phyloP scores from a whole-genome alignment of 2,329 filamentous ascomycete species.

The Biscogniauxia marginata region DNA sequence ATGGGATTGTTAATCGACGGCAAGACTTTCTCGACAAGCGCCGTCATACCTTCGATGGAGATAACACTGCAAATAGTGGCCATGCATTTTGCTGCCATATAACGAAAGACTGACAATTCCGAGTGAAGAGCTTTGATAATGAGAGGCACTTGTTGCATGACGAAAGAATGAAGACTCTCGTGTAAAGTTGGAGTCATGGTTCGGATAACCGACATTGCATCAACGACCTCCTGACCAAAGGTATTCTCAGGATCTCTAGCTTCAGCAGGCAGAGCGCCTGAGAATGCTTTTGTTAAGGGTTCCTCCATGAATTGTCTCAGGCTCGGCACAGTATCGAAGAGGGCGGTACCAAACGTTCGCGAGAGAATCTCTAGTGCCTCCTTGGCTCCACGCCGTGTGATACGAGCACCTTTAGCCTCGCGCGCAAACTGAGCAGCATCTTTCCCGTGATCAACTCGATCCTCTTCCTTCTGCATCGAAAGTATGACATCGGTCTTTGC shows the following conservation, averaged over 20 bases:
- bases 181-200: constrained; percentile 92
- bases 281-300: constrained; percentile 74
- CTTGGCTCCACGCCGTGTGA: constrained; percentile 90
- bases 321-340: constrained; percentile 84
- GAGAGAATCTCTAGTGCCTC: constrained; percentile 89
- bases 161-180: constrained; percentile 69
- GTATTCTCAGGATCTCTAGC: constrained; percentile 71
- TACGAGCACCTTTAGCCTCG: constrained; percentile 84
- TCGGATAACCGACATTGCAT: constrained; percentile 88
- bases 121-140: constrained; percentile 87
- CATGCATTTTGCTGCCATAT: constrained; percentile 95
- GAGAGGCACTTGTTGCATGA: constrained; percentile 79
- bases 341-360: constrained; percentile 69
- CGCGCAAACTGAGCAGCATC: constrained; percentile 87
- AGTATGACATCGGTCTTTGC: constrained; percentile 76
- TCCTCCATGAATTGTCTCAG: constrained; percentile 77
- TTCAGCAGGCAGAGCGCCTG: constrained; percentile 66
- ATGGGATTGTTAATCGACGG: constrained; percentile 89
- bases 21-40: constrained; percentile 87
- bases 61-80: constrained; percentile 98
- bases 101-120: constrained; percentile 85
- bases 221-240: constrained; percentile 88
- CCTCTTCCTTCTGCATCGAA: constrained; percentile 95
- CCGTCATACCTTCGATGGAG: constrained; percentile 91
- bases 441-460: constrained; percentile 79